These are phyloP conservation scores for Nakazawaea ishiwadae DNA, from an alignment of 805 yeast species.

Conservation along the genomic window DNA sequence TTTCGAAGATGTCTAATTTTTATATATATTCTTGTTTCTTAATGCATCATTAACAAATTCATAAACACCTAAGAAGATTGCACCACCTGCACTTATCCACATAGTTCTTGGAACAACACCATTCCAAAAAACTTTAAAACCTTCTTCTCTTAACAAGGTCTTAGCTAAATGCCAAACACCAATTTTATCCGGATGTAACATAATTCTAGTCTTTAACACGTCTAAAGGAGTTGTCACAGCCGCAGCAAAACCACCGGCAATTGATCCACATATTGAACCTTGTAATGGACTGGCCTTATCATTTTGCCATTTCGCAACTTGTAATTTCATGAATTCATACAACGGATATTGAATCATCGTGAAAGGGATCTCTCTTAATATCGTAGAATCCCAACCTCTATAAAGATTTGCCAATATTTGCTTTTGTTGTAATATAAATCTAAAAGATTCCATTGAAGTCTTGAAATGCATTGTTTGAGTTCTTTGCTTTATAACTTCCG, in stretches of 20 bases:
- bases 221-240: conserved; percentile 79
- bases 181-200: conserved; percentile 58
- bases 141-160: conserved; percentile 65
- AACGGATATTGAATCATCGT: conserved; percentile 94
- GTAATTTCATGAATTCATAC: conserved; percentile 74
- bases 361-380: conserved; percentile 94
- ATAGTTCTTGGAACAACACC: conserved; percentile 95
- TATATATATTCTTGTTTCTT: too few relatives aligned
- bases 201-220: conserved; percentile 76
- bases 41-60: conserved; percentile 65
- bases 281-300: conserved; percentile 54
- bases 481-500: conserved; percentile 92
- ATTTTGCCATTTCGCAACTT: conserved; percentile 42
- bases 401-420: conserved; percentile 67
- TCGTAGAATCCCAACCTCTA: conserved; percentile 91
- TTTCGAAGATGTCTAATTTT: conserved; percentile 9
- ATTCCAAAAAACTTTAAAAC: conserved; percentile 61
- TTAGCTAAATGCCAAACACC: conserved; percentile 43
- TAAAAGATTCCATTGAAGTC: conserved; percentile 65
- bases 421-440: conserved; percentile 54
- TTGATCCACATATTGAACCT: conserved; percentile 81
- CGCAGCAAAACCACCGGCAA: conserved; percentile 82
- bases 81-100: conserved; percentile 99
- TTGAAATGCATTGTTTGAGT: conserved; percentile 69
- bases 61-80: conserved; percentile 91